Percentiles rank a stretch among this genome's conserved stretches.
Evolutionary conservation across 2,329 filamentous ascomycete species (phyloP).

Genomic region (Ophiocordyceps unilateralis): DNA sequence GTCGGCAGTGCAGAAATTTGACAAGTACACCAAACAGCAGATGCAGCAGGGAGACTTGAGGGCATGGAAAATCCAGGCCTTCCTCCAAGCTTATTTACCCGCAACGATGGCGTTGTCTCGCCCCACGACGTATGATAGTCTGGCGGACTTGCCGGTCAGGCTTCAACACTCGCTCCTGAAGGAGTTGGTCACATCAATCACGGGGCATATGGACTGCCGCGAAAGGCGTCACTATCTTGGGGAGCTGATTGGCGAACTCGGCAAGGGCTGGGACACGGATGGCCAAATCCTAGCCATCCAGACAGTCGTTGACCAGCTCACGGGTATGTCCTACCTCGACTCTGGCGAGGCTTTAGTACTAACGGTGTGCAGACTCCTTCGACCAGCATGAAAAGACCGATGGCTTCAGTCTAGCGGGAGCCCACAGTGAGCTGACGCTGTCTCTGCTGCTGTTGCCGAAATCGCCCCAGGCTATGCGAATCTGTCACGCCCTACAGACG

Average conservation of each 20-base stretch:
- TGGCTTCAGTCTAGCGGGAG: constrained; percentile 20
- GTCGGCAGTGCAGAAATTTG: constrained; percentile 16
- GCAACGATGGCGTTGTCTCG: constrained; percentile 13
- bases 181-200: constrained; percentile 14
- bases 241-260: constrained; percentile 17
- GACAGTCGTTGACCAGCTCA: constrained; percentile 21
- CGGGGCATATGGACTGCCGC: constrained; percentile 14
- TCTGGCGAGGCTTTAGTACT: not conserved
- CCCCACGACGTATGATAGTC: constrained; percentile 15
- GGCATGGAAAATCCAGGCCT: constrained; percentile 28
- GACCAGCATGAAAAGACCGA: constrained; percentile 11
- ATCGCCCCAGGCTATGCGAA: constrained; percentile 16
- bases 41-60: constrained; percentile 18
- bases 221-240: constrained; percentile 21
- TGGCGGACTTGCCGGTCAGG: constrained; percentile 11
- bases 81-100: constrained; percentile 21
- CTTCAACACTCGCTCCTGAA: constrained; percentile 15
- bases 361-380: constrained; percentile 9
- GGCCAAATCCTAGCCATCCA: constrained; percentile 27
- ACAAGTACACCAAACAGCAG: constrained; percentile 15
- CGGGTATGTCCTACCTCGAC: constrained; percentile 11
- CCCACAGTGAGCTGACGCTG: constrained; percentile 23
- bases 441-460: constrained; percentile 14
- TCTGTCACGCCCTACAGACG: constrained; percentile 23
- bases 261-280: constrained; percentile 13